phyloP scores from a whole-genome alignment of 2,329 filamentous ascomycete genomes.

The Didymella pinodella region DNA sequence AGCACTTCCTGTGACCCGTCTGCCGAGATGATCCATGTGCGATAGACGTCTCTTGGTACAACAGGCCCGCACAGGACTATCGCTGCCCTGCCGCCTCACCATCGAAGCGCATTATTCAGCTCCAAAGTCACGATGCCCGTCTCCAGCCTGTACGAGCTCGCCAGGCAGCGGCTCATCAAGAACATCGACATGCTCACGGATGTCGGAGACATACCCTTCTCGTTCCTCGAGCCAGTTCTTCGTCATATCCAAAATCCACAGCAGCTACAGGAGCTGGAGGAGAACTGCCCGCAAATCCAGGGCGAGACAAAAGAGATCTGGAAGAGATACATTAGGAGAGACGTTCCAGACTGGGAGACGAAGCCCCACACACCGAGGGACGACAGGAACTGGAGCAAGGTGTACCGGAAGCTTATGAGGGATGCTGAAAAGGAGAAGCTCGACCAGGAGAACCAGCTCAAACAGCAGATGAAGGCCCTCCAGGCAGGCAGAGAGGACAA shows the following conservation, averaged over 20 bases:
- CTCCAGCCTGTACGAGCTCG: slow-evolving; percentile 51
- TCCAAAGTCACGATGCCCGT: slow-evolving; percentile 41
- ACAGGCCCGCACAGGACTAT: background rate
- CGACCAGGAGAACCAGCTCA: slow-evolving; percentile 43
- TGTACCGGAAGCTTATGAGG: slow-evolving; percentile 66
- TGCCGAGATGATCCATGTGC: background rate
- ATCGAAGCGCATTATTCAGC: background rate
- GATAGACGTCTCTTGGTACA: background rate
- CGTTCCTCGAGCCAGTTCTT: slow-evolving; percentile 72
- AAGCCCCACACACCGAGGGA: slow-evolving; percentile 70
- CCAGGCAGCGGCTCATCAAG: slow-evolving; percentile 51
- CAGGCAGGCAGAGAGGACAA: slow-evolving; percentile 42
- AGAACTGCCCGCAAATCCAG: slow-evolving; percentile 77
- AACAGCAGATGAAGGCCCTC: slow-evolving; percentile 42
- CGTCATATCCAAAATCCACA: slow-evolving; percentile 73
- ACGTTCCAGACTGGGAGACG: slow-evolving; percentile 73
- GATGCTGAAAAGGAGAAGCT: slow-evolving; percentile 50
- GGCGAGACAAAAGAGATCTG: slow-evolving; percentile 76
- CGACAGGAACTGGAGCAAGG: slow-evolving; percentile 75
- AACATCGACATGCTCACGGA: slow-evolving; percentile 64
- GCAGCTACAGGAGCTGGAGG: slow-evolving; percentile 76
- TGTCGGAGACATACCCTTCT: slow-evolving; percentile 75
- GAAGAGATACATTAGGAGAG: slow-evolving; percentile 77
- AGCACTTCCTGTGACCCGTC: background rate
- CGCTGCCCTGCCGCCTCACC: background rate